Conservation (phyloP, 441 rosid genomes). For the Rhodomyrtus psidioides region DNA sequence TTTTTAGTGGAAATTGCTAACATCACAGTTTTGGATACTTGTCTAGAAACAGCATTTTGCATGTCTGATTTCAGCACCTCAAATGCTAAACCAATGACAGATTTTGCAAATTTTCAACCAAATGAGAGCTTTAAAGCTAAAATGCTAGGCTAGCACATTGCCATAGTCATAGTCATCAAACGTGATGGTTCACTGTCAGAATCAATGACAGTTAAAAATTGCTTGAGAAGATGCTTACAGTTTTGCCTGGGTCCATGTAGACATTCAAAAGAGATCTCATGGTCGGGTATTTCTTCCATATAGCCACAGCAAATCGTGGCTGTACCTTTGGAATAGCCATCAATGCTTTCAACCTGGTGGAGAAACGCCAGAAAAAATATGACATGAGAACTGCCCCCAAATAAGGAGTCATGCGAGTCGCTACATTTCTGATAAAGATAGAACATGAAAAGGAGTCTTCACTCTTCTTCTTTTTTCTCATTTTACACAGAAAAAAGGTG, state of each 20-base stretch:
- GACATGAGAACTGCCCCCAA: neutral
- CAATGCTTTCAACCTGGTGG: slow-evolving; percentile 79
- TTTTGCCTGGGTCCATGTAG: slow-evolving; percentile 76
- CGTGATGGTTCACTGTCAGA: neutral
- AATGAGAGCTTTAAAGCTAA: neutral
- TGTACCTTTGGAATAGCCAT: slow-evolving; percentile 94
- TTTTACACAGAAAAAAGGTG: neutral
- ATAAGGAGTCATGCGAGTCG: neutral
- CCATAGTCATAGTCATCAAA: neutral
- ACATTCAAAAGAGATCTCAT: slow-evolving; percentile 85
- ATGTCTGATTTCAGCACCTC: neutral
- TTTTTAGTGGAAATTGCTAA: neutral
- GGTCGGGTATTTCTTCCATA: slow-evolving; percentile 86
- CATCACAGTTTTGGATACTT: neutral
- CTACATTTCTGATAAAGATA: neutral
- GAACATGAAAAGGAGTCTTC: neutral
- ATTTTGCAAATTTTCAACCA: neutral
- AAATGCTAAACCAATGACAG: neutral
- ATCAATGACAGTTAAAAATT: neutral
- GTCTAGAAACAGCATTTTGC: neutral
- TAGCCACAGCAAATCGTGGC: slow-evolving; percentile 81
- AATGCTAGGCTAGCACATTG: neutral
- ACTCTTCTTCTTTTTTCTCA: neutral
- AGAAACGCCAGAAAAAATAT: neutral
- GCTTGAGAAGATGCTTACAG: slow-evolving; percentile 41